Conservation (phyloP, 805 yeast species). For the Danielia reshetovae region DNA sequence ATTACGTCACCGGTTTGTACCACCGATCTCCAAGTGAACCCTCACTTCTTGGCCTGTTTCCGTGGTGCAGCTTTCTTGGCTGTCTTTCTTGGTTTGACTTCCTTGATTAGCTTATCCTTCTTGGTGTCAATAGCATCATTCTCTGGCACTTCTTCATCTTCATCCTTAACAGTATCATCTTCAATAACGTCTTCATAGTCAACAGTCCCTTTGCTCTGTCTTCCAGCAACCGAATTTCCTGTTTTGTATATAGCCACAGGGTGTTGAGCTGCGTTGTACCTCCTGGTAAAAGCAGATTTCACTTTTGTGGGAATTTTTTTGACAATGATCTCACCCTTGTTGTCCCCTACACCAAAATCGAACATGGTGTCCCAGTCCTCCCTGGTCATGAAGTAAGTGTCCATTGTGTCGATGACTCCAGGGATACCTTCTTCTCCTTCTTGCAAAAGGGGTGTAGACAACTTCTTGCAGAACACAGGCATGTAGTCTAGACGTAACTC, state of each 20-base stretch:
- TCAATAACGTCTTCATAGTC: constrained; percentile 71
- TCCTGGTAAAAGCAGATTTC: constrained; percentile 83
- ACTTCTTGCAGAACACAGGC: constrained; percentile 54
- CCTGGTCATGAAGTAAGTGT: constrained; percentile 76
- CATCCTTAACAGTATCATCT: constrained; percentile 49
- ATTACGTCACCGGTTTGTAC: no score
- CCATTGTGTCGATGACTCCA: constrained; percentile 69
- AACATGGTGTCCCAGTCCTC: constrained; percentile 90
- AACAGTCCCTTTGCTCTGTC: constrained; percentile 39
- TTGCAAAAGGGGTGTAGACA: constrained; percentile 55
- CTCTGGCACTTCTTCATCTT: constrained; percentile 43
- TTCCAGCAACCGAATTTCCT: constrained; percentile 50
- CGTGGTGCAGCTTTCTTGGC: constrained; percentile 24
- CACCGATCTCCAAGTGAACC: no score
- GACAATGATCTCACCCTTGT: constrained; percentile 36
- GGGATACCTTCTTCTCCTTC: constrained; percentile 62
- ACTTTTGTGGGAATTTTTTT: constrained; percentile 73
- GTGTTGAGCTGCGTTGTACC: constrained; percentile 71
- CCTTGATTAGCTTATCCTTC: constrained; percentile 63
- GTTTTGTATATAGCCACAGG: constrained; percentile 82
- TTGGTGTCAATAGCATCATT: constrained; percentile 45
- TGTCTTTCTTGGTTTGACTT: constrained; percentile 12
- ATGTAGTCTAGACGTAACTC: constrained; percentile 76
- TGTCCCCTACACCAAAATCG: constrained; percentile 73
- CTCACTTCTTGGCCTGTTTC: constrained; percentile 23